Evolutionary conservation across 441 rosid genomes (phyloP).

Genomic region (Populus hybrid): DNA sequence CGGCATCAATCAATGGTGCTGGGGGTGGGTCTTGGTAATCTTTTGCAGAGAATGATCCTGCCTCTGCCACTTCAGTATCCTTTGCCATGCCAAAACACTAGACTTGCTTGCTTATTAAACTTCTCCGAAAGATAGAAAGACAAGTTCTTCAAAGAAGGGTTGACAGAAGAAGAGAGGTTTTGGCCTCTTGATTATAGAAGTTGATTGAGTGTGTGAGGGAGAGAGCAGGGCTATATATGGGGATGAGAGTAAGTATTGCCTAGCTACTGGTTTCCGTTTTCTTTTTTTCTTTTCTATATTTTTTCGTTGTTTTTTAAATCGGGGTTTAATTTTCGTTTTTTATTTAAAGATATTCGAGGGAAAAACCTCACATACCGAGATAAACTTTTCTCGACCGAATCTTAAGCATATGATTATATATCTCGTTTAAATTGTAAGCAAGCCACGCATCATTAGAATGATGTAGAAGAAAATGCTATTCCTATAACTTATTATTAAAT

Average conservation of each 20-base stretch:
- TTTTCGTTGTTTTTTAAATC: not conserved
- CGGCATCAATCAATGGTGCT: too few relatives aligned
- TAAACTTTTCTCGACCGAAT: not conserved
- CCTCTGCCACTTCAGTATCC: constrained; percentile 40
- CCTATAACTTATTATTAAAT: not conserved
- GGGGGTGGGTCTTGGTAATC: too few relatives aligned
- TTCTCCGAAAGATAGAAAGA: not conserved
- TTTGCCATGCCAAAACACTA: constrained; percentile 37
- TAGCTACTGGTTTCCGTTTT: not conserved
- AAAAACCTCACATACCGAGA: not conserved
- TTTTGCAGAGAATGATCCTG: constrained; percentile 61
- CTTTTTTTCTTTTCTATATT: not conserved
- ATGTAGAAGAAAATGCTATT: not conserved
- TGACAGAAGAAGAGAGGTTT: not conserved
- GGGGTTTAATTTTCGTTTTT: not conserved
- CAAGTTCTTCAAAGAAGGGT: not conserved
- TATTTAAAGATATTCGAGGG: too few relatives aligned
- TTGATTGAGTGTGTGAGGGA: not conserved
- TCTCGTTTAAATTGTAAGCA: not conserved
- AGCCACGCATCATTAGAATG: not conserved
- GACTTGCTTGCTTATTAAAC: not conserved
- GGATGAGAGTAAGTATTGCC: not conserved
- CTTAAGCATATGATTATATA: too few relatives aligned
- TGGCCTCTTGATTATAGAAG: not conserved
- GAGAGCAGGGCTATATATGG: constrained; percentile 30